Base-by-base conservation (phyloP, 331 rosid genomes). In the Malus hybrid region DNA sequence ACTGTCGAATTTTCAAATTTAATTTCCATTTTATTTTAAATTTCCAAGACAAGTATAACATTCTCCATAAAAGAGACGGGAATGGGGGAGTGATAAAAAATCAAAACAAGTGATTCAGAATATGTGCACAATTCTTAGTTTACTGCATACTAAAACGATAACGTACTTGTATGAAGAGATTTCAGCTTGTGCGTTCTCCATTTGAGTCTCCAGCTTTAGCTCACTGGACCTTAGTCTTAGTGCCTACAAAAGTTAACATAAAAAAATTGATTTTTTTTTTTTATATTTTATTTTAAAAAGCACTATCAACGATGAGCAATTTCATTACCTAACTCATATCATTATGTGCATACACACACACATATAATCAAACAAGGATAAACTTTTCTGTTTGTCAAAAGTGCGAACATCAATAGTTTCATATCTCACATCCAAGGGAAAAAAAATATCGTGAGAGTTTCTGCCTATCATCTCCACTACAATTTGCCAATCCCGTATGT, bases 201-300 rank as follows among this genome's bases (percentile, higher is more conserved):
- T 78, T 83, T 89, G 93, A 85, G 91, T 95, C 87, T 87, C 93
- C 75, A 92, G 93, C 93, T 89, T 95, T 79, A 95, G 82, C 88
- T 92, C 99, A 78, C 77, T 90, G 67, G 99, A 95, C 83, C 98
- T 88, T 78, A 95, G 80, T 84, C 89, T 90, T 70, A 95, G 91
- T 72, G 99, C 97, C 99, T 95, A 84, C 42, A 79, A 63, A 74
- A 63, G 72, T 61, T 79, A 78, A 75, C 74, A 36, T 58, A 24
- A 24, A 68, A 70, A 77, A 34, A 80, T 50, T 63, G 46, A 71
- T 50, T 65, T 24, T 3, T 10, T 24, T 10, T 24, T 28, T 28
- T 14, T 24, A 24, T 48, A 48, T 56, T n/a, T 56, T n/a, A 9
- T 39, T 63, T 39, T 19, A 71, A 57, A 13, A 6, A 68, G 12